phyloP scores from a whole-genome alignment of 176 grass and related monocot species.

The Lolium rigidum region DNA sequence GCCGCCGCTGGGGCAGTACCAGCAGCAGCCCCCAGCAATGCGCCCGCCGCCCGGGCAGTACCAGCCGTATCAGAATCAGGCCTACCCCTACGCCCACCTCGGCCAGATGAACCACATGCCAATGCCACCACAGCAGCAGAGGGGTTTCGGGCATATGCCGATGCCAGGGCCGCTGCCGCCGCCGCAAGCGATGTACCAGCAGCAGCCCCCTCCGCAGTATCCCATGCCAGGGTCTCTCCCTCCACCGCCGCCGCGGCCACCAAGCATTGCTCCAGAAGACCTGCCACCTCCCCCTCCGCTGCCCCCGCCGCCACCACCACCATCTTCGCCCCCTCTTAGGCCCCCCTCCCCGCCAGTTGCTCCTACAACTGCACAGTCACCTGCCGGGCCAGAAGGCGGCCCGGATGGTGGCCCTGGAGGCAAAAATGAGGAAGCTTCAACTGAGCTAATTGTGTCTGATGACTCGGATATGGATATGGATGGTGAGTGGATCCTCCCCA shows the following conservation, averaged over 20 bases:
- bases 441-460: conserved; percentile 72
- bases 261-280: conserved; percentile 31
- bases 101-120: conserved; percentile 44
- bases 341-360: conserved; percentile 29
- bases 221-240: conserved; percentile 45
- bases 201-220: conserved; percentile 47
- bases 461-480: conserved; percentile 97
- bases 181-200: conserved; percentile 47
- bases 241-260: conserved; percentile 34
- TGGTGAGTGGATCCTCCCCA: conserved; percentile 49
- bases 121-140: conserved; percentile 47
- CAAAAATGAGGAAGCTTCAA: conserved; percentile 36
- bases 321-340: conserved; percentile 41
- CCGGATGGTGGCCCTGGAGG: conserved; percentile 21
- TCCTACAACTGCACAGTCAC: conserved; percentile 30
- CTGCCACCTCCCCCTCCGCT: conserved; percentile 50
- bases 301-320: conserved; percentile 41
- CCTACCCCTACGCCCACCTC: conserved; percentile 42
- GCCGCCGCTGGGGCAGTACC: not conserved
- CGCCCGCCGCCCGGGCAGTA: conserved; percentile 37
- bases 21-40: conserved; percentile 32
- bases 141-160: conserved; percentile 44
- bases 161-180: conserved; percentile 28
- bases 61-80: conserved; percentile 43
- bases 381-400: not conserved